Evolutionary conservation across 257 asterid species (phyloP), one percentile per base, ranked within the genome.

Genomic region (Solanum appendiculatum): DNA sequence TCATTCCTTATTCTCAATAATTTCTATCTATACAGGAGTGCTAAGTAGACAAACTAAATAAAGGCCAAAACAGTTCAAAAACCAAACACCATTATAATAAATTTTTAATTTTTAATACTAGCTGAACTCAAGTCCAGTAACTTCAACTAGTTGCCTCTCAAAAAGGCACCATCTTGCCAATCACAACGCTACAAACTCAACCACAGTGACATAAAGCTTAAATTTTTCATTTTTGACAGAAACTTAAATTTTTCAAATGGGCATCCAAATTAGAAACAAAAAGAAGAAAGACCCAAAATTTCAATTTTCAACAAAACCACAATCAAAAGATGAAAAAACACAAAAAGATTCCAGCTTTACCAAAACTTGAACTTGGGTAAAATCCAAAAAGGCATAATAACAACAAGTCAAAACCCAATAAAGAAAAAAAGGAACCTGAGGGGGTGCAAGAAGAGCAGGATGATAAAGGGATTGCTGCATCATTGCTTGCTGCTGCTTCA

Each of bases 391-490:
- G 7, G 7, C 70, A 75, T 27, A 33, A 75, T 39, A 34, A 54
- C 44, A 84, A 29, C 44, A 84, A 29, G 36, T 74, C 36, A 86
- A 42, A 68, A 34, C 27, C 86, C 9, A 23, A 73, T 5, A 70
- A 36, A 82, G 2, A 68, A 31, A 69, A 20, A 69, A 31, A 16
- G 5, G 37, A 31, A 27, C 98, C 97, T 92, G 98, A 66, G 97
- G 95, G 87, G 93, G 92, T 42, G 94, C 94, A 66, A 95, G 85
- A 69, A 94, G 93, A 64, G 94, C 98, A 31, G 98, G 97, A 84
- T 95, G 97, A 87, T 93, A 95, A 33, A 94, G 94, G 31, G 98
- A 92, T 84, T 94, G 97, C 89, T 95, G 98, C 98, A 94, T 93
- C 91, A 95, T 68, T 56, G 95, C 96, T 83, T 92, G 95, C 84